Percentiles rank a stretch among this genome's conserved stretches.
Evolutionary conservation across 2,329 filamentous ascomycete species (phyloP).

Genomic region (Rhinocladiella mackenziei): DNA sequence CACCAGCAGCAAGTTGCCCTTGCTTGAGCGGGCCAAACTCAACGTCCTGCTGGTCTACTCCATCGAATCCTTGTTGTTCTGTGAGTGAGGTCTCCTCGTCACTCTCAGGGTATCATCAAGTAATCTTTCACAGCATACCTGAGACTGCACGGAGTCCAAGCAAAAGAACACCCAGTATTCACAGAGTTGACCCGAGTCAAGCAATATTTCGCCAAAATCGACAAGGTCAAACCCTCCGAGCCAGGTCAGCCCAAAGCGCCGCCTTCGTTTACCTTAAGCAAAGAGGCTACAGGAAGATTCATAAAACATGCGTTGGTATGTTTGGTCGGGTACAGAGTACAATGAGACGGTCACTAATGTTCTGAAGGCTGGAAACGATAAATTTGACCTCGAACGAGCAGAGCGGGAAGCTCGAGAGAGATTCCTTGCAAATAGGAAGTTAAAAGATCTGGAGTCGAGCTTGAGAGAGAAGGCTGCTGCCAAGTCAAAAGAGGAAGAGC

Average conservation of each 20-base stretch:
- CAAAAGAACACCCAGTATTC: constrained; percentile 81
- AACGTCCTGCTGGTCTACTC: constrained; percentile 84
- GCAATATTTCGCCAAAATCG: constrained; percentile 91
- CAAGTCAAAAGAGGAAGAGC: constrained; percentile 2
- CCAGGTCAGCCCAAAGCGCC: constrained; percentile 52
- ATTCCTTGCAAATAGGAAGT: constrained; percentile 47
- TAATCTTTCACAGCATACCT: constrained; percentile 64
- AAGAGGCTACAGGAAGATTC: constrained; percentile 73
- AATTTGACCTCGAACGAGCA: constrained; percentile 49
- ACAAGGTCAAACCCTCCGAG: constrained; percentile 62
- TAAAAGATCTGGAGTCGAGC: constrained; percentile 18
- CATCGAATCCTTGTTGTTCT: constrained; percentile 78
- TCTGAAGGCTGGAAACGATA: constrained; percentile 46
- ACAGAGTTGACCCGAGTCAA: constrained; percentile 79
- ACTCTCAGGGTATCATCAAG: not conserved
- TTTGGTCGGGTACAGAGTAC: constrained; percentile 29
- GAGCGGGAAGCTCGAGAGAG: constrained; percentile 50
- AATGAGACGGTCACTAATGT: constrained; percentile 6
- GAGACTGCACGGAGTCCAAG: constrained; percentile 71
- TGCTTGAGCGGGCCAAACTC: constrained; percentile 93
- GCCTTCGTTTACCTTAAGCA: constrained; percentile 60
- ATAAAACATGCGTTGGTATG: constrained; percentile 73
- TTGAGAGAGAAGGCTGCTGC: constrained; percentile 17
- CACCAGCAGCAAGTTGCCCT: constrained; percentile 71
- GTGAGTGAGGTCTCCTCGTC: constrained; percentile 47